These are phyloP conservation scores for Evernia prunastri DNA, from an alignment of 495 filamentous ascomycete genomes.

Conservation along the genomic window DNA sequence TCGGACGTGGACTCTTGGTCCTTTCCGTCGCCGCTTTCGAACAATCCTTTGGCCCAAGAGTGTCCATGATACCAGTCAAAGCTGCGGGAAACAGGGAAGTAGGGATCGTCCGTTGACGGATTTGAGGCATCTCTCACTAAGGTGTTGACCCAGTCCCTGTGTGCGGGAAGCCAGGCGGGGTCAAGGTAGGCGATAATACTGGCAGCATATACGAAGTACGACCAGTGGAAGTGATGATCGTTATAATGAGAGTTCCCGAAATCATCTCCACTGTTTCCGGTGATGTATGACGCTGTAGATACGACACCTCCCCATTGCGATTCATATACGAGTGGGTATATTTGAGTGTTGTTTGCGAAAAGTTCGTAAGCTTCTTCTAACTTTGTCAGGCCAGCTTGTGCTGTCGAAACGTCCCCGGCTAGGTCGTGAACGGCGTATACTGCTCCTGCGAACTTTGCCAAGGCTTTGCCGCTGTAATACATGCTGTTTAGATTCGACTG, in stretches of 20 bases:
- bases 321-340: conserved; percentile 77
- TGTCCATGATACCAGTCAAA: conserved; percentile 97
- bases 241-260: conserved; percentile 87
- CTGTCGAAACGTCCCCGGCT: conserved; percentile 51
- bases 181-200: conserved; percentile 80
- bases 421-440: conserved; percentile 64
- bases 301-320: conserved; percentile 79
- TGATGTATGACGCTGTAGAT: conserved; percentile 73
- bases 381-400: conserved; percentile 54
- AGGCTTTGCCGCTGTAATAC: conserved; percentile 91
- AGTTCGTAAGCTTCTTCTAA: conserved; percentile 70
- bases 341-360: conserved; percentile 71
- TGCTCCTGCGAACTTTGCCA: conserved; percentile 78
- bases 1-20: conserved; percentile 89
- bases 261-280: conserved; percentile 61
- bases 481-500: conserved; percentile 79
- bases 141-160: conserved; percentile 74
- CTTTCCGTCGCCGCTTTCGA: conserved; percentile 83
- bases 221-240: conserved; percentile 92
- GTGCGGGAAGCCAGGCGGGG: conserved; percentile 63
- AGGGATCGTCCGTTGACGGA: conserved; percentile 58
- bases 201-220: conserved; percentile 86
- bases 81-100: conserved; percentile 73
- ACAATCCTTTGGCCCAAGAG: conserved; percentile 92
- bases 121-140: conserved; percentile 75